Base-by-base conservation (phyloP, 495 filamentous ascomycete genomes). In the Penicillium waksmanii region DNA sequence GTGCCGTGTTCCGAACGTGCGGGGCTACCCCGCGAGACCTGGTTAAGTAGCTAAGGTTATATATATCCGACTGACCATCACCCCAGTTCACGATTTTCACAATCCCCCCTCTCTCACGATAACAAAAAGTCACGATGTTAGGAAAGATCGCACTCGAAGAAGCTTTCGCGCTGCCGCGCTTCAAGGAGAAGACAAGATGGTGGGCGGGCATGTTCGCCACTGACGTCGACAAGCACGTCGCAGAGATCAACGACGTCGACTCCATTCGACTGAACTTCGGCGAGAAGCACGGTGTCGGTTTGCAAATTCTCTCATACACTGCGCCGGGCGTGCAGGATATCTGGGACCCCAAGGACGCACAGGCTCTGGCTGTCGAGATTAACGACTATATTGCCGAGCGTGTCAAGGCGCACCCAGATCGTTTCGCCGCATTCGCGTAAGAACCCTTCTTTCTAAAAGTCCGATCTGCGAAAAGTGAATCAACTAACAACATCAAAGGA, bases 321-420 rank as follows among this genome's bases (percentile, higher is more conserved):
- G 82, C 82, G 0, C 82, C 85, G 0, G 85, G 86, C 21, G 73
- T 81, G 0, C 85, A 89, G 61, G 85, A 84, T 63, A 79, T 84
- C 49, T 75, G 75, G 73, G 75, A 80, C 33, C 66, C 75, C 1
- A 71, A 61, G n/a, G 76, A 79, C 52, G 77, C 77, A 10, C 75
- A 80, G 27, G 70, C 70, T 0, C 66, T 80, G 1, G 81, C 81
- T 0, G 66, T 71, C 3, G 75, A 82, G 48, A 81, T 81, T 21
- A 89, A 89, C 62, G 80, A 87, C 66, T 85, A 82, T 58, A 77
- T 89, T 21, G 80, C 79, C 0, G 76, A 71, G 44, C 68, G 82
- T 60, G 79, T 87, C 46, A 70, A 74, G 23, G 69, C 71, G 44
- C 73, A 82, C 27, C 83, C 83, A 0, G 72, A 79, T 35, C 77